Evolutionary conservation across 805 yeast genomes (phyloP), one percentile per base, ranked within the genome.

Genomic region (Wickerhamomyces hampshirensis): DNA sequence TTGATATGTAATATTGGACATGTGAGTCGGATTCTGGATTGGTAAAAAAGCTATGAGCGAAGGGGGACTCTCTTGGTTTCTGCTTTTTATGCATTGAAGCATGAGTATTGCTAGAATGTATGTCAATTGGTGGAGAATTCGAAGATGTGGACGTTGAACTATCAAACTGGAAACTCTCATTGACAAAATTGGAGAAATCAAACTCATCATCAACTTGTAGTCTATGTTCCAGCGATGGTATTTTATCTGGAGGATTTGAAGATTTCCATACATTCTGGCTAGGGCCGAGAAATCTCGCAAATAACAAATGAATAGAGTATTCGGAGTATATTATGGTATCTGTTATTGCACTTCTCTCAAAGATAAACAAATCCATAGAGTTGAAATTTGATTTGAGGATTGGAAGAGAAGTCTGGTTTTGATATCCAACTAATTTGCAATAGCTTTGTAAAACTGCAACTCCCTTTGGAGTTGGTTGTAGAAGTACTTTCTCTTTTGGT

Each of bases 381-480:
- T 87, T 87, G 49, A 80, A 70, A 21, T 55, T 59, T 0, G 88
- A 74, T 4, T 52, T 50, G 16, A 86, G 49, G n/a, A 83, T 66
- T 0, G 55, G 50, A 1, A 80, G 80, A 18, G 62, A 49, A 1
- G 46, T 38, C 1, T 49, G 40, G 12, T 58, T 57, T 30, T 60
- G 65, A 32, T 78, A 56, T 0, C 88, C 94, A 31, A 69, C 57
- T 28, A 65, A 71, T 34, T 66, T 63, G 42, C 82, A 77, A 54
- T 80, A 86, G 13, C 67, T 63, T 33, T 75, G 76, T 2, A 89
- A 58, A 0, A 86, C 51, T 0, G 87, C 79, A 6, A 87, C 77
- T 1, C 97, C 98, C 52, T 91, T 91, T 0, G 97, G 88, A 0
- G 96, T 86, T 4, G 96, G 95, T 53, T 91, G 97, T 19, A 86